phyloP scores from a whole-genome alignment of 768 basidiomycete species.

The Mycena rebaudengoi region DNA sequence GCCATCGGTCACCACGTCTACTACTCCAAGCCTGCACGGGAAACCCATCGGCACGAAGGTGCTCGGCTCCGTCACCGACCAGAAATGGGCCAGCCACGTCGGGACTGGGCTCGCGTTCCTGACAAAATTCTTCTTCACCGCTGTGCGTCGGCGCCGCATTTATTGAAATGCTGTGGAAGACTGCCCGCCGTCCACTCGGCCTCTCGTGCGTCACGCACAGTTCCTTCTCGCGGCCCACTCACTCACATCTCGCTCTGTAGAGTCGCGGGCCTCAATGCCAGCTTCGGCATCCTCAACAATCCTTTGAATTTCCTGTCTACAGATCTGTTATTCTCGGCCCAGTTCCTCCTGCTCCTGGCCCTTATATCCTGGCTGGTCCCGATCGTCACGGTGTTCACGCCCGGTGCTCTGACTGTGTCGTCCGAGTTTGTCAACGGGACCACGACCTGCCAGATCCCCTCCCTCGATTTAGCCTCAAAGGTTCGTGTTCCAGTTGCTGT shows the following conservation, averaged over 20 bases:
- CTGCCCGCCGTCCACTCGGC: constrained; percentile 6
- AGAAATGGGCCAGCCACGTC: constrained; percentile 15
- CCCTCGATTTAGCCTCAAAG: background rate
- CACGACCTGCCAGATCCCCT: background rate
- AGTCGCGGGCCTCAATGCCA: constrained; percentile 8
- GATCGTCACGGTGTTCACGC: constrained; percentile 4
- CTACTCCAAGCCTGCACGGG: background rate
- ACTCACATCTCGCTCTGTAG: too few relatives aligned
- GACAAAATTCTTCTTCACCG: constrained; percentile 11
- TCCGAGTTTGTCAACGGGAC: background rate
- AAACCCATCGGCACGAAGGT: background rate
- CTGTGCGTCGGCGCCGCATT: constrained; percentile 4
- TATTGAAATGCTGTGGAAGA: constrained; percentile 7
- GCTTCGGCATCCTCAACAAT: constrained; percentile 5
- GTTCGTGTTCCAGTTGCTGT: background rate
- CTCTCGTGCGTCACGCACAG: too few relatives aligned
- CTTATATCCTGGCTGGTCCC: constrained; percentile 4
- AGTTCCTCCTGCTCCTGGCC: constrained; percentile 5
- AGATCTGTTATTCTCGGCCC: constrained; percentile 13
- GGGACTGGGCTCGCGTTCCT: constrained; percentile 5
- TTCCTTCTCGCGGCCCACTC: too few relatives aligned
- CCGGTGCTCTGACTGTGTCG: constrained; percentile 9
- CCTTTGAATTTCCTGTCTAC: constrained; percentile 4
- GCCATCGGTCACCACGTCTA: constrained; percentile 10
- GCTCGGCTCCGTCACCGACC: background rate